Evolutionary conservation across 2,329 filamentous ascomycete species (phyloP).

Genomic region (Ascochyta rabiei): DNA sequence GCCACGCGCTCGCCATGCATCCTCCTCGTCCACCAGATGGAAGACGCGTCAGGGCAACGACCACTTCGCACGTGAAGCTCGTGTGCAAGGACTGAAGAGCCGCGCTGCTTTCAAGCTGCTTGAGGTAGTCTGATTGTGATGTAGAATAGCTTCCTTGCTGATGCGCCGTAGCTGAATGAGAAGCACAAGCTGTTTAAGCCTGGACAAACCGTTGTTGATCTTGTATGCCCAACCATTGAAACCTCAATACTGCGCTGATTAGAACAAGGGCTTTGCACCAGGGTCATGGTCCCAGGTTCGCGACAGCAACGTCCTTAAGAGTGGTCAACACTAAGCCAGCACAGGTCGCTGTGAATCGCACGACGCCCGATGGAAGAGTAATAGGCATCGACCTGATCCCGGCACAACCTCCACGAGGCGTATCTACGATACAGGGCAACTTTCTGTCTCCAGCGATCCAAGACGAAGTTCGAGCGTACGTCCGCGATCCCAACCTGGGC

Average conservation of each 20-base stretch:
- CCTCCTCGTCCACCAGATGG: constrained; percentile 72
- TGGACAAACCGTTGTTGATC: constrained; percentile 86
- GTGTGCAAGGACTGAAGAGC: constrained; percentile 81
- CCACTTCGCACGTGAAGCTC: constrained; percentile 74
- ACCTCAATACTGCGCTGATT: constrained; percentile 20
- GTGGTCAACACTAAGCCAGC: constrained; percentile 1
- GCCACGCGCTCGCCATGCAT: constrained; percentile 25
- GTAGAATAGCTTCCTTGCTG: constrained; percentile 15
- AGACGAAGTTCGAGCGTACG: constrained; percentile 75
- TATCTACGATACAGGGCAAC: constrained; percentile 94
- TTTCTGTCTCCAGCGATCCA: constrained; percentile 81
- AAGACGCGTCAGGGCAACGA: constrained; percentile 79
- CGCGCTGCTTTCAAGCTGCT: constrained; percentile 92
- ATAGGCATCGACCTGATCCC: constrained; percentile 95
- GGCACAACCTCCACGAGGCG: constrained; percentile 85
- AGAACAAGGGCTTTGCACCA: constrained; percentile 71
- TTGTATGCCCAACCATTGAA: constrained; percentile 59
- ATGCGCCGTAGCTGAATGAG: constrained; percentile 70
- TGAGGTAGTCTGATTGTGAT: constrained; percentile 63
- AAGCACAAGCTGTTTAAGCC: constrained; percentile 79
- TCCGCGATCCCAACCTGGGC: constrained; percentile 68
- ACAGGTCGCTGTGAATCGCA: constrained; percentile 81
- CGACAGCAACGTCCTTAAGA: background rate
- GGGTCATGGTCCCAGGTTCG: constrained; percentile 66
- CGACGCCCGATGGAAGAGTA: constrained; percentile 76